Evolutionary conservation across 2,329 filamentous ascomycete genomes (phyloP).

Genomic region (Colletotrichum liaoningense): DNA sequence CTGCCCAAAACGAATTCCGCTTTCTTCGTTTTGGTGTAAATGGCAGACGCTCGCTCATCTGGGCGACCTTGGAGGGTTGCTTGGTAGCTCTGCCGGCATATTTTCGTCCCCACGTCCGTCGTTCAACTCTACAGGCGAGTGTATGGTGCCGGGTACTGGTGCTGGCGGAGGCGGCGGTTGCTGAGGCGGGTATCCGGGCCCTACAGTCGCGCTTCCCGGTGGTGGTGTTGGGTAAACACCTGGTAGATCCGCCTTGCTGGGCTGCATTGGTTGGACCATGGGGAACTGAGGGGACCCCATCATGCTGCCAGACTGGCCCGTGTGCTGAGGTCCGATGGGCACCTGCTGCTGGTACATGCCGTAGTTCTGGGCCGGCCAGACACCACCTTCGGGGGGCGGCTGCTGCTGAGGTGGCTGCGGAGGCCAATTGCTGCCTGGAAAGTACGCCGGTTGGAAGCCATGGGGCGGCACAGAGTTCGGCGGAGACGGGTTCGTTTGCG

Average conservation of each 20-base stretch:
- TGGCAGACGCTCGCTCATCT: background rate
- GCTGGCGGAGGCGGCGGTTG: background rate
- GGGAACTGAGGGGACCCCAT: constrained; percentile 35
- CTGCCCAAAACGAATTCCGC: background rate
- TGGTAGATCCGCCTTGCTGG: constrained; percentile 29
- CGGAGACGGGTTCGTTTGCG: constrained; percentile 27
- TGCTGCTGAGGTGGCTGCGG: constrained; percentile 23
- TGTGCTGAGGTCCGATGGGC: constrained; percentile 36
- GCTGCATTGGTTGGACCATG: constrained; percentile 32
- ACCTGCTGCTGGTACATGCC: constrained; percentile 38
- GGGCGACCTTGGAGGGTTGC: constrained; percentile 30
- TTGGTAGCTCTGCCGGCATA: constrained; percentile 34
- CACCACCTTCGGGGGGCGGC: constrained; percentile 29
- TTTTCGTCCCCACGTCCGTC: constrained; percentile 26
- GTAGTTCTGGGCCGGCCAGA: constrained; percentile 36
- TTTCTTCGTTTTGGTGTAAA: background rate
- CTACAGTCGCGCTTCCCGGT: constrained; percentile 14
- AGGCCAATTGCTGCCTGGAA: constrained; percentile 28
- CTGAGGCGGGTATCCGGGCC: constrained; percentile 1
- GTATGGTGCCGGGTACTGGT: constrained; percentile 2
- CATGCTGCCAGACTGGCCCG: constrained; percentile 28
- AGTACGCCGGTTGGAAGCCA: constrained; percentile 30
- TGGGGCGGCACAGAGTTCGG: constrained; percentile 30
- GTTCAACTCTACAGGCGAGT: constrained; percentile 32
- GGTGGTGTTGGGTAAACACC: constrained; percentile 26